Base-by-base conservation (phyloP, 768 basidiomycete genomes). In the Pleurotus djamor region DNA sequence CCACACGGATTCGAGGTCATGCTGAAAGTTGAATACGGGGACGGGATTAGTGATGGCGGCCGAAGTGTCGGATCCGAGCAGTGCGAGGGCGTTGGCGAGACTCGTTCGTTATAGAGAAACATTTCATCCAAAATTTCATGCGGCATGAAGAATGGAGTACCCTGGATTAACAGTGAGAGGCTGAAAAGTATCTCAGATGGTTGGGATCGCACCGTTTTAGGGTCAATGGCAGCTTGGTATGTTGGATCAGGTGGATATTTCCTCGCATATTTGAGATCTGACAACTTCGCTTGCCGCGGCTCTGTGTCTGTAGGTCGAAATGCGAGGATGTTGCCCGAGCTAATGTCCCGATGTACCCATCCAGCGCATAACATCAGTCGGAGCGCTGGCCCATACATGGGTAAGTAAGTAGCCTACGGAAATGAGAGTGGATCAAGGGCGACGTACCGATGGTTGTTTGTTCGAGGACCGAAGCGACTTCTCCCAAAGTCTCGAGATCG, bases 331-430 rank as follows among this genome's bases (percentile, higher is more conserved):
- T 55, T 55, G 14, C 52, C 52, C 16, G 16, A 36, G 38, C 52
- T 55, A 28, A 55, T 55, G 37, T 55, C 52, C 35, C 52, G 5
- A 36, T 55, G 52, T 14, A 55, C 52, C 52, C 52, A 55, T 43
- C 52, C 52, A n/a, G 52, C 52, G 9, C 52, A 43, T n/a, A 36
- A 55, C 52, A 55, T 35, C 13, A 55, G 52, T 34, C 49, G 49
- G 33, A 50, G 49, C 5, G 49, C 49, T 50, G 49, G 14, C n/a
- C n/a, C n/a, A 10, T 6, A 2, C 49, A 9, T 5, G 21, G 9
- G 34, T 50, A 32, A 50, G 49, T 7, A 28, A n/a, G 38, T 41
- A n/a, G 38, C n/a, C 4, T 10, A 41, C 38, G n/a, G 38, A 9
- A 50, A 28, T 13, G 17, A 50, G 4, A 13, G 4, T 7, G 14